phyloP scores from a whole-genome alignment of 495 filamentous ascomycete genomes.

The Lasiosphaeria miniovina region DNA sequence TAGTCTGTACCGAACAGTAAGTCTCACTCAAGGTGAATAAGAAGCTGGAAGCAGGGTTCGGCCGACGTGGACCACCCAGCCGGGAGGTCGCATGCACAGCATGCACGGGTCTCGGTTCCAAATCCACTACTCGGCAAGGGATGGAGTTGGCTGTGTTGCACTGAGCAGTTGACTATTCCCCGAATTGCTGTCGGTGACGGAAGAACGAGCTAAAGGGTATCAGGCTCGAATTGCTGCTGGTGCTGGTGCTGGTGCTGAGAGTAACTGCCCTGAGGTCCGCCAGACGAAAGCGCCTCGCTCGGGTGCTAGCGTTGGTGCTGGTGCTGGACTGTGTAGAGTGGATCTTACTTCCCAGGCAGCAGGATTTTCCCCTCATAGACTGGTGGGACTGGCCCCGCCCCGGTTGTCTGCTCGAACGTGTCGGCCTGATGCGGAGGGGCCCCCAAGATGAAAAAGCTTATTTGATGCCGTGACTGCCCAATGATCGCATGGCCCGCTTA shows the following conservation, averaged over 20 bases:
- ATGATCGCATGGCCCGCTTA: not conserved
- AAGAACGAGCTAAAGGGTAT: no score
- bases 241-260: no score
- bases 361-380: conserved; percentile 4
- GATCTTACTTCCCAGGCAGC: conserved; percentile 7
- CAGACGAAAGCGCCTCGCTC: not conserved
- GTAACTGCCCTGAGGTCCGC: no score
- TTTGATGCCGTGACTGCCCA: conserved; percentile 3
- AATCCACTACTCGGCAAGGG: no score
- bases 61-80: not conserved
- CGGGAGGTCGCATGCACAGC: not conserved
- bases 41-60: not conserved
- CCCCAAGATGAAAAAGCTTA: conserved; percentile 4
- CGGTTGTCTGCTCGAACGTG: no score
- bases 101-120: not conserved
- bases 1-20: not conserved
- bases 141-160: no score
- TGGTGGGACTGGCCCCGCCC: conserved; percentile 6
- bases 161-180: no score
- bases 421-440: not conserved
- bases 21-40: not conserved
- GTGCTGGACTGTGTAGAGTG: conserved; percentile 4
- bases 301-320: not conserved
- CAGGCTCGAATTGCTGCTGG: no score
- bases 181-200: no score